A percentile compares a stretch with the other conserved stretches of the same genome.
Conservation (phyloP, 768 basidiomycete genomes). For the Phaffia australis region DNA sequence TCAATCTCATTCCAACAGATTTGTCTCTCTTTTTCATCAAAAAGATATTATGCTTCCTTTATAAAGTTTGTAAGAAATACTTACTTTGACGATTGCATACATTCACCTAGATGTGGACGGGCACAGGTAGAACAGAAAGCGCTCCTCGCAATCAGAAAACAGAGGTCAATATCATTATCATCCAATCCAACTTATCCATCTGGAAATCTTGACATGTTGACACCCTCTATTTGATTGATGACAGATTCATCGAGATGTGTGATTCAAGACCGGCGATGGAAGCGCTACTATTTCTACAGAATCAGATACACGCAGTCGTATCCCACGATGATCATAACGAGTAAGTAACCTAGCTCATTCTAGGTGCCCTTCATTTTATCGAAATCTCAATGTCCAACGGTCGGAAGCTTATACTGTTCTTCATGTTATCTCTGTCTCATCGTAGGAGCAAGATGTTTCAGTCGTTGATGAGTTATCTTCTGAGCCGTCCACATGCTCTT, state of each 20-base stretch:
- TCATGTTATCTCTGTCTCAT: neutral
- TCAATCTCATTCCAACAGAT: too few species aligned
- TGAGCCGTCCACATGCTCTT: conserved; percentile 2
- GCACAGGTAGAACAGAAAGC: neutral
- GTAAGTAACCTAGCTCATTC: neutral
- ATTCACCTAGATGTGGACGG: neutral
- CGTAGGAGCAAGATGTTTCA: conserved; percentile 15
- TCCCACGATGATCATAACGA: conserved; percentile 9
- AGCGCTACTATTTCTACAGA: conserved; percentile 13
- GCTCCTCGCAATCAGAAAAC: conserved; percentile 7
- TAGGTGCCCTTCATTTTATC: neutral
- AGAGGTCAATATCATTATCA: neutral
- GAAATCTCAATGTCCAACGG: neutral
- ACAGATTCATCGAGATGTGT: conserved; percentile 21
- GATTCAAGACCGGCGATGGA: conserved; percentile 4
- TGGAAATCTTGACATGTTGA: neutral
- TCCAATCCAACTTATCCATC: neutral
- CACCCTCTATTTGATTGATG: too few species aligned
- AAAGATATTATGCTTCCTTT: too few species aligned
- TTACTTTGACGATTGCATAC: neutral
- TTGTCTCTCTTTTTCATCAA: too few species aligned
- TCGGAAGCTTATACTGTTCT: neutral
- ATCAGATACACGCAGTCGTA: conserved; percentile 14
- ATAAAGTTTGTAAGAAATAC: neutral
- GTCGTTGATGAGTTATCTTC: conserved; percentile 12